Evolutionary conservation across 2,329 filamentous ascomycete species (phyloP).

Genomic region (Cladophialophora yegresii): DNA sequence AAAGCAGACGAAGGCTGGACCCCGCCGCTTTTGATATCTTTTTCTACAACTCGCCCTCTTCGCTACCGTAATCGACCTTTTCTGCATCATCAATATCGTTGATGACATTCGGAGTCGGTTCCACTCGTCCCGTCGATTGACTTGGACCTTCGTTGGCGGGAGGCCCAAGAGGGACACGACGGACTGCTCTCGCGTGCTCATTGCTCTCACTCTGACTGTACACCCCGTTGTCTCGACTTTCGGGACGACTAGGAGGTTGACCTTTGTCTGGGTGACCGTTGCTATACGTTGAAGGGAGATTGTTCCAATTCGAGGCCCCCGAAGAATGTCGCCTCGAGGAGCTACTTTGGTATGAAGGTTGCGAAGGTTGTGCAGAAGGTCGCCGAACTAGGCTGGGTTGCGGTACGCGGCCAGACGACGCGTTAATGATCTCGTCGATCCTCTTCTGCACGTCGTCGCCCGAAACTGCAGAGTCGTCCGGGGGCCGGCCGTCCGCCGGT

Average conservation of each 20-base stretch:
- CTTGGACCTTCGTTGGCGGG: slow-evolving; percentile 17
- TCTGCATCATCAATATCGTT: slow-evolving; percentile 32
- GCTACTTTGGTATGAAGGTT: slow-evolving; percentile 3
- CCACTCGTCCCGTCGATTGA: not conserved
- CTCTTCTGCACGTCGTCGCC: slow-evolving; percentile 43
- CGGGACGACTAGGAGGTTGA: slow-evolving; percentile 22
- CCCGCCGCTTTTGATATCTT: not conserved
- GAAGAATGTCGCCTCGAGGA: slow-evolving; percentile 25
- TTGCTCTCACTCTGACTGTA: slow-evolving; percentile 14
- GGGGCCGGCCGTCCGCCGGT: slow-evolving; percentile 8
- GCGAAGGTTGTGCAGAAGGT: slow-evolving; percentile 13
- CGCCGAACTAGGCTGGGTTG: slow-evolving; percentile 34
- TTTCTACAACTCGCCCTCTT: slow-evolving; percentile 47
- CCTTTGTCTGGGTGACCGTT: slow-evolving; percentile 30
- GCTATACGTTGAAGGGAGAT: slow-evolving; percentile 16
- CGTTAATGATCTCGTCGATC: slow-evolving; percentile 43
- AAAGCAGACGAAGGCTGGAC: not conserved
- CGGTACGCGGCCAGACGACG: slow-evolving; percentile 28
- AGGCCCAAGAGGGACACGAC: slow-evolving; percentile 7
- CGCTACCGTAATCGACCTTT: slow-evolving; percentile 45
- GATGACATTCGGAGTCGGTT: slow-evolving; percentile 9
- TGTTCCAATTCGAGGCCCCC: slow-evolving; percentile 20
- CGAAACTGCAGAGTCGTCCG: slow-evolving; percentile 17
- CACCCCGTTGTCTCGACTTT: slow-evolving; percentile 19
- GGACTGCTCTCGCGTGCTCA: slow-evolving; percentile 10